phyloP scores from a whole-genome alignment of 208 protist genomes.

The Leptomonas seymouri region DNA sequence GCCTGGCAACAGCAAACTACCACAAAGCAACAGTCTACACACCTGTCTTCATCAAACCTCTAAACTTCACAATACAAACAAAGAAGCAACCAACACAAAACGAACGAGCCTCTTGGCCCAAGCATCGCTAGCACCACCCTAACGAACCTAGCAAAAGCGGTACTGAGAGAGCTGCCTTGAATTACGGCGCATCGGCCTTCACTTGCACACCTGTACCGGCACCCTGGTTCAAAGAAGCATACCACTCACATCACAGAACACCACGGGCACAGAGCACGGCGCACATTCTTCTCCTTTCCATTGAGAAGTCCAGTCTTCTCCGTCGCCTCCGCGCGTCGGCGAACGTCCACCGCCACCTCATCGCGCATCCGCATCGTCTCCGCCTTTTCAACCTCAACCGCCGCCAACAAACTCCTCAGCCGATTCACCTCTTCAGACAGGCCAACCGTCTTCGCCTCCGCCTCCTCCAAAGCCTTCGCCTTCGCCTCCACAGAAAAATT shows the following conservation, averaged over 20 bases:
- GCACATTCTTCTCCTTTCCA: neutral
- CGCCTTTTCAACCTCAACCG: neutral
- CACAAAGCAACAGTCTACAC: no score
- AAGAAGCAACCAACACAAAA: no score
- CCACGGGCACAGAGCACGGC: neutral
- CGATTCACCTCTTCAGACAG: constrained; percentile 4
- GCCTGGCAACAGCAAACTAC: no score
- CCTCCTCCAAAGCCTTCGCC: neutral
- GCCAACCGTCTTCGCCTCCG: neutral
- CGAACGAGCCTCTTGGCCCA: no score
- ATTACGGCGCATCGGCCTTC: no score
- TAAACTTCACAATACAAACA: neutral
- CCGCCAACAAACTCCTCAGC: neutral
- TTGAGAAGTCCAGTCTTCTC: constrained; percentile 23
- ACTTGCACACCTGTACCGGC: no score
- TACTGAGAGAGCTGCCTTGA: no score
- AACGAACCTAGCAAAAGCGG: no score
- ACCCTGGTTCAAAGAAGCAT: no score
- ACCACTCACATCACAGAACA: constrained; percentile 29
- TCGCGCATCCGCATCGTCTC: neutral
- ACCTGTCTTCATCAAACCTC: no score
- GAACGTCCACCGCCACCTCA: constrained; percentile 17
- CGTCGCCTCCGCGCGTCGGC: constrained; percentile 6
- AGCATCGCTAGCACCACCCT: no score
- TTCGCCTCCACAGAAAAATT: neutral